phyloP scores from a whole-genome alignment of 208 protist genomes.

The Zelonia costaricensis region DNA sequence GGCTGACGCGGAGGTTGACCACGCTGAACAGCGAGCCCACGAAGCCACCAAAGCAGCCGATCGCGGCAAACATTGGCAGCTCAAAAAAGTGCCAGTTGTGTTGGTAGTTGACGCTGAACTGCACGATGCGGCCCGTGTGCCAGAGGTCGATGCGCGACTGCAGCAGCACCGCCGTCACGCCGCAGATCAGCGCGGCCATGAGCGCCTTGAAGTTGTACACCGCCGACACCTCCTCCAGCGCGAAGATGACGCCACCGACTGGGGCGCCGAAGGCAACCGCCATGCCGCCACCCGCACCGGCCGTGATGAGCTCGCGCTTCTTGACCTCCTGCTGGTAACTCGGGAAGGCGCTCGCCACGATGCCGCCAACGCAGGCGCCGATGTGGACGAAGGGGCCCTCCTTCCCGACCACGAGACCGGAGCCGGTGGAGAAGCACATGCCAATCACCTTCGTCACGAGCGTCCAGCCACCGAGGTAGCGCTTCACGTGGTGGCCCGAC shows the following conservation, averaged over 20 bases:
- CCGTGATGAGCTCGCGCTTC: slow-evolving; percentile 68
- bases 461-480: slow-evolving; percentile 76
- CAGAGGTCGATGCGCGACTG: slow-evolving; percentile 72
- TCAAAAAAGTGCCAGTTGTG: slow-evolving; percentile 87
- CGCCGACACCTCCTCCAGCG: slow-evolving; percentile 77
- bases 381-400: slow-evolving; percentile 92
- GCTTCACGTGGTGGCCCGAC: slow-evolving; percentile 62
- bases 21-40: slow-evolving; percentile 68
- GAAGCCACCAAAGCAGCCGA: slow-evolving; percentile 74
- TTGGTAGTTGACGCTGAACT: slow-evolving; percentile 86
- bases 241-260: slow-evolving; percentile 78
- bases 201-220: slow-evolving; percentile 88
- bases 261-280: slow-evolving; percentile 81
- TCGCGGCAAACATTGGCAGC: slow-evolving; percentile 60
- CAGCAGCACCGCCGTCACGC: slow-evolving; percentile 78
- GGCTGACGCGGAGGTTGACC: slow-evolving; percentile 52
- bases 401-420: slow-evolving; percentile 81
- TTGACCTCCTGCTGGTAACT: slow-evolving; percentile 62
- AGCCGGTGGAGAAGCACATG: slow-evolving; percentile 76
- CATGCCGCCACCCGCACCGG: slow-evolving; percentile 67
- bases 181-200: slow-evolving; percentile 87
- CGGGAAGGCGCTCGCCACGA: slow-evolving; percentile 60
- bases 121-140: slow-evolving; percentile 75
- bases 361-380: slow-evolving; percentile 71
- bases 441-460: slow-evolving; percentile 76